phyloP scores from a whole-genome alignment of 768 basidiomycete genomes.

The Epithele typhae region DNA sequence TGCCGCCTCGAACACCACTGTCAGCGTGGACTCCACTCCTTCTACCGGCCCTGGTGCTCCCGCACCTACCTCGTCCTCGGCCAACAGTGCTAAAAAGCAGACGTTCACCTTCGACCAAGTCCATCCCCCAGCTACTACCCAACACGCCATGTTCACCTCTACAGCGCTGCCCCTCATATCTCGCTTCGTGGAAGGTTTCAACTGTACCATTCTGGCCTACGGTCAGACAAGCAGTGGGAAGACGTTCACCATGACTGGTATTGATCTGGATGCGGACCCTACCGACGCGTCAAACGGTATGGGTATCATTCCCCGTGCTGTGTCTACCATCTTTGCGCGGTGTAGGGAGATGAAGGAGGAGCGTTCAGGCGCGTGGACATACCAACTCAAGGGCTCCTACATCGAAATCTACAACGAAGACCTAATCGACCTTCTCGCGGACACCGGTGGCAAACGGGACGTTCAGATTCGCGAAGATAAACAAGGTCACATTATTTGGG shows the following conservation, averaged over 20 bases:
- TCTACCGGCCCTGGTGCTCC: constrained; percentile 46
- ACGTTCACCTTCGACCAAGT: constrained; percentile 93
- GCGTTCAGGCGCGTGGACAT: constrained; percentile 73
- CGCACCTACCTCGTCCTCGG: constrained; percentile 37
- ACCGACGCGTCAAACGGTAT: constrained; percentile 78
- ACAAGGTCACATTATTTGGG: constrained; percentile 95
- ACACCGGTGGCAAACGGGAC: constrained; percentile 67
- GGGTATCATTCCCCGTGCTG: constrained; percentile 94
- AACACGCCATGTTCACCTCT: constrained; percentile 79
- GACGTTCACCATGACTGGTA: constrained; percentile 96
- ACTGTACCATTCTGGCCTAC: constrained; percentile 97
- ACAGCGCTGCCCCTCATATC: constrained; percentile 83
- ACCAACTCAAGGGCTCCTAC: constrained; percentile 82
- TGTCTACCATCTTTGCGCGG: constrained; percentile 79
- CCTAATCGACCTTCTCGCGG: constrained; percentile 88
- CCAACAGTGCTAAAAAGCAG: constrained; percentile 69
- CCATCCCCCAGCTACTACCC: constrained; percentile 78
- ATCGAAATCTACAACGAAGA: constrained; percentile 99
- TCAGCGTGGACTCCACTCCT: constrained; percentile 75
- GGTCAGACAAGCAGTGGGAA: constrained; percentile 97
- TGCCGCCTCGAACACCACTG: constrained; percentile 64
- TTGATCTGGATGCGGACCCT: constrained; percentile 85
- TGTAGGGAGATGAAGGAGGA: constrained; percentile 76
- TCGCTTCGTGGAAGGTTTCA: constrained; percentile 90
- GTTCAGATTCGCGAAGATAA: constrained; percentile 98